Evolutionary conservation across 768 basidiomycete genomes (phyloP).

Genomic region (Brasilioporus rufonigricans): DNA sequence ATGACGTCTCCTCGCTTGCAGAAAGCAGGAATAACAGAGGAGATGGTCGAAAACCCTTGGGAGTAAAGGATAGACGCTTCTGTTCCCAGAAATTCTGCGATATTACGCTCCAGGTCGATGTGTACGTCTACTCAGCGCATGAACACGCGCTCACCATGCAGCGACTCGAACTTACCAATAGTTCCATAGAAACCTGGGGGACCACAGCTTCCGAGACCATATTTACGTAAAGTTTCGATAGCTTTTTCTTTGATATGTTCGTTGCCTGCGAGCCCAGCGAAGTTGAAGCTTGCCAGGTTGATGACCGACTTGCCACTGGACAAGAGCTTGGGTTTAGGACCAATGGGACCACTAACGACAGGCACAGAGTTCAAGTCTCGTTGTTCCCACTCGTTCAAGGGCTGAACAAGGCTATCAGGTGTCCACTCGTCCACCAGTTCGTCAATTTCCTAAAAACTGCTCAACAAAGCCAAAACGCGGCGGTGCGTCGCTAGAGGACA

Average conservation of each 20-base stretch:
- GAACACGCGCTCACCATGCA: background rate
- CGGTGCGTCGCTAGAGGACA: conserved; percentile 1
- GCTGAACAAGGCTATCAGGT: conserved; percentile 77
- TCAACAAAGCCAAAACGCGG: background rate
- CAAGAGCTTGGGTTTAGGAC: conserved; percentile 79
- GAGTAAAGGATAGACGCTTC: conserved; percentile 91
- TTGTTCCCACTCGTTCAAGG: conserved; percentile 57
- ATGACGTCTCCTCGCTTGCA: conserved; percentile 97
- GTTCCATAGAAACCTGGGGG: conserved; percentile 98
- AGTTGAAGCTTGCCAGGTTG: conserved; percentile 91
- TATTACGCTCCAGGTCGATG: conserved; percentile 80
- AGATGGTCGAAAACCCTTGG: conserved; percentile 88
- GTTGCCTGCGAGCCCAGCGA: conserved; percentile 84
- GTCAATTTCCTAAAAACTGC: conserved; percentile 74
- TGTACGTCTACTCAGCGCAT: conserved; percentile 70
- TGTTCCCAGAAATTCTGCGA: conserved; percentile 87
- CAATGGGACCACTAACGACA: conserved; percentile 74
- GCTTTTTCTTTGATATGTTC: conserved; percentile 85
- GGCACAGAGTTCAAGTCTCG: conserved; percentile 74
- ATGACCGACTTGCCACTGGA: conserved; percentile 68
- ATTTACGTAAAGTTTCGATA: conserved; percentile 79
- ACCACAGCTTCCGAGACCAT: conserved; percentile 93
- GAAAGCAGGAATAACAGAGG: conserved; percentile 95
- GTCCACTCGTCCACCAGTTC: conserved; percentile 95
- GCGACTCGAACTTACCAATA: conserved; percentile 56